Evolutionary conservation across 2,329 filamentous ascomycete species (phyloP).

Genomic region (Diaporthe sp.): DNA sequence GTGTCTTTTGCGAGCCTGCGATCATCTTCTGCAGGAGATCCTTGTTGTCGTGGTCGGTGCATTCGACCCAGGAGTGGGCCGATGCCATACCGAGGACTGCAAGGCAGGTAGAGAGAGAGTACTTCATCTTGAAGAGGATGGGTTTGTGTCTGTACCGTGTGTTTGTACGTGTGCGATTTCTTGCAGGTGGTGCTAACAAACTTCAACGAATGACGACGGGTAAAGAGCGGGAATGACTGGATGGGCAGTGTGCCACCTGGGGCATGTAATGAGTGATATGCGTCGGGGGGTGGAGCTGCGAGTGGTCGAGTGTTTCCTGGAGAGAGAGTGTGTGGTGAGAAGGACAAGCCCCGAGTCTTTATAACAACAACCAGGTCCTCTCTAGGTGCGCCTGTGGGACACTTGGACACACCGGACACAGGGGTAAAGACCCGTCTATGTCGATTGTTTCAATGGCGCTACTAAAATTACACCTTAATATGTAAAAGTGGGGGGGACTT

Average conservation of each 20-base stretch:
- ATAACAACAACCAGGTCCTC: neutral
- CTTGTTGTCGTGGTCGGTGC: conserved; percentile 26
- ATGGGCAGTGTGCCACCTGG: conserved; percentile 8
- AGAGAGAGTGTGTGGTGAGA: conserved; percentile 1
- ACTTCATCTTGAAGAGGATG: conserved; percentile 20
- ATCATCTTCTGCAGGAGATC: conserved; percentile 21
- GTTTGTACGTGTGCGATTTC: neutral
- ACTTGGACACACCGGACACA: neutral
- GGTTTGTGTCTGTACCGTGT: neutral
- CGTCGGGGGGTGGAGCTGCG: conserved; percentile 15
- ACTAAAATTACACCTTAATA: conserved; percentile 23
- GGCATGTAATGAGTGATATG: conserved; percentile 18
- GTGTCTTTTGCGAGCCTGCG: conserved; percentile 10
- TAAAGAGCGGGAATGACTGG: conserved; percentile 15
- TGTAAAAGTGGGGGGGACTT: conserved; percentile 4
- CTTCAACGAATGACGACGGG: conserved; percentile 8
- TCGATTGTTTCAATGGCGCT: conserved; percentile 9
- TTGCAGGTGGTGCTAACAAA: neutral
- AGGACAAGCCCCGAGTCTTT: conserved; percentile 2
- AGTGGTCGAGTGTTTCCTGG: conserved; percentile 9
- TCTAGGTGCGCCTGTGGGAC: neutral
- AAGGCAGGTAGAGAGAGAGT: conserved; percentile 18
- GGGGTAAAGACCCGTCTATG: conserved; percentile 10
- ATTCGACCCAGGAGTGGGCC: conserved; percentile 18
- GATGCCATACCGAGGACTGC: conserved; percentile 18